Evolutionary conservation across 148 eudicot genomes (phyloP).

Genomic region (Rhododendron simsii): DNA sequence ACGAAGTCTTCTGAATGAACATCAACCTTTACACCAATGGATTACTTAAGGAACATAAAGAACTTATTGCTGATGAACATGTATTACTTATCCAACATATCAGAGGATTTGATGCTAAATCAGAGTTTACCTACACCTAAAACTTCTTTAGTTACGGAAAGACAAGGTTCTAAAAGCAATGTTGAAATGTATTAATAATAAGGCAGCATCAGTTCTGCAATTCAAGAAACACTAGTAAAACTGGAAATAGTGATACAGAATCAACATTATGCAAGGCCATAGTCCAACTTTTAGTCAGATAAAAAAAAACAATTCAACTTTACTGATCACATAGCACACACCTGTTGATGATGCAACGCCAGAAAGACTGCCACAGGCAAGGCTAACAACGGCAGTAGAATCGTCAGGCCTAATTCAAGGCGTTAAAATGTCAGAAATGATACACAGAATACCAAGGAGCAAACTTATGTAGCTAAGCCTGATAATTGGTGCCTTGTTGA

Average conservation of each 20-base stretch:
- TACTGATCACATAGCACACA: conserved; percentile 6
- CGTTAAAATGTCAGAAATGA: conserved; percentile 3
- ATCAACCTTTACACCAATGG: background rate
- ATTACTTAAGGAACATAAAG: background rate
- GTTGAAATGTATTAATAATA: background rate
- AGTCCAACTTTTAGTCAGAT: background rate
- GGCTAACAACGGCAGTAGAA: conserved; percentile 52
- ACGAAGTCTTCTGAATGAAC: background rate
- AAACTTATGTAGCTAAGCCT: background rate
- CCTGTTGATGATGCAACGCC: conserved; percentile 82
- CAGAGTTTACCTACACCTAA: background rate
- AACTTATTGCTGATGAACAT: background rate
- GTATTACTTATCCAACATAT: background rate
- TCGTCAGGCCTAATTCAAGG: conserved; percentile 54
- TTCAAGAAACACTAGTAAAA: background rate
- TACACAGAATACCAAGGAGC: background rate
- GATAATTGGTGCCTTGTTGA: conserved; percentile 1
- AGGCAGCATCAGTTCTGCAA: background rate
- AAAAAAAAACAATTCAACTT: background rate
- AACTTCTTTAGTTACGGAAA: background rate
- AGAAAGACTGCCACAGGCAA: conserved; percentile 75
- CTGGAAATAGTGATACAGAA: background rate
- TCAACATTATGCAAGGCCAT: background rate
- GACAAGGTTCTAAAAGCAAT: background rate
- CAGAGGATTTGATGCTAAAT: background rate